Evolutionary conservation across 768 basidiomycete genomes (phyloP).

Genomic region (Mycena leptocephala): DNA sequence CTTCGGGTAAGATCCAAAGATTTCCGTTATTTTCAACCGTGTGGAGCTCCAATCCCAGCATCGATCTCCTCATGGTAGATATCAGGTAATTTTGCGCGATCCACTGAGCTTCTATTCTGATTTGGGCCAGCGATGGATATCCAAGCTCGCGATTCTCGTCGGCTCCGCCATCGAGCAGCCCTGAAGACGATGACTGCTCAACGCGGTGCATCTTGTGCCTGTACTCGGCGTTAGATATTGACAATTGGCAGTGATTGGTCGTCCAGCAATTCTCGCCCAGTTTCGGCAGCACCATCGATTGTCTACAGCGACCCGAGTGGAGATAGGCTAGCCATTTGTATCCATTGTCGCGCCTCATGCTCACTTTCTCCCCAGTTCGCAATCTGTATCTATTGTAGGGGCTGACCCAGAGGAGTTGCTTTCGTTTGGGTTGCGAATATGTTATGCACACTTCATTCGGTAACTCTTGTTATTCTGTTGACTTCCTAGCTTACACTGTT

Average conservation of each 20-base stretch:
- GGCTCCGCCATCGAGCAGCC: background rate
- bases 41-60: background rate
- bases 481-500: too few relatives aligned
- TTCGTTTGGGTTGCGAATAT: too few relatives aligned
- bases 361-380: too few relatives aligned
- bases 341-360: too few relatives aligned
- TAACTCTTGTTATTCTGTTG: too few relatives aligned
- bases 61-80: background rate
- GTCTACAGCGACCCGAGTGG: background rate
- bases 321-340: too few relatives aligned
- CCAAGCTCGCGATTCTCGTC: background rate
- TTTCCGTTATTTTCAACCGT: background rate
- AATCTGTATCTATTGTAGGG: too few relatives aligned
- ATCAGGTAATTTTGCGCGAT: background rate
- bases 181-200: background rate
- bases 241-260: conserved; percentile 6
- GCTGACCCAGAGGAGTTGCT: too few relatives aligned
- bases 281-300: conserved; percentile 16
- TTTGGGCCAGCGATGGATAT: conserved; percentile 2
- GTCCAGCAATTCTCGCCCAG: conserved; percentile 5
- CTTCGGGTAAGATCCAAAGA: background rate
- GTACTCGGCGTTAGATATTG: background rate
- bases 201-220: background rate
- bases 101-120: background rate
- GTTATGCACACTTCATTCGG: too few relatives aligned